Evolutionary conservation across 495 filamentous ascomycete genomes (phyloP).

Genomic region (Xylaria curta): DNA sequence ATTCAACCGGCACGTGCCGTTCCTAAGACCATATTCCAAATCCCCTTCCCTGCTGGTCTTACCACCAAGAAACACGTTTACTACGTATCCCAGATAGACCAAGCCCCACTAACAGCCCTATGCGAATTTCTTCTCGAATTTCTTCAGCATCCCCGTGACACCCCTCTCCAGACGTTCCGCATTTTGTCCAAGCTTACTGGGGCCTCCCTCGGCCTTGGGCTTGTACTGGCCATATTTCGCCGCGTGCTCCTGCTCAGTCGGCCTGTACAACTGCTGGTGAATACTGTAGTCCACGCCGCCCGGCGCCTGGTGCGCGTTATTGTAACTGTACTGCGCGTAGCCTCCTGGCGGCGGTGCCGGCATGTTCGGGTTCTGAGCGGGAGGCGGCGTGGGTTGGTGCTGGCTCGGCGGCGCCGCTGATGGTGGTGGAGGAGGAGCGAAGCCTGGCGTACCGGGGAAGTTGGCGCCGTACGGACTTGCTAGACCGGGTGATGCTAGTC

Average conservation of each 20-base stretch:
- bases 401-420: constrained; percentile 34
- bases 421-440: constrained; percentile 39
- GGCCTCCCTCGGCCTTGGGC: constrained; percentile 55
- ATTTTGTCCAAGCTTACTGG: constrained; percentile 69
- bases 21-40: not conserved
- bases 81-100: not conserved
- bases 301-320: constrained; percentile 33
- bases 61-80: not conserved
- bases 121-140: constrained; percentile 80
- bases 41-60: not conserved
- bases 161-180: constrained; percentile 77
- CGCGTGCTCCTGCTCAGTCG: constrained; percentile 67
- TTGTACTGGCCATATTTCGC: constrained; percentile 48
- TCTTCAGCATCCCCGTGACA: constrained; percentile 83
- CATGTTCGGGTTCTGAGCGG: constrained; percentile 35
- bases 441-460: constrained; percentile 48
- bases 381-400: constrained; percentile 36
- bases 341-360: constrained; percentile 50
- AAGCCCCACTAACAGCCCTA: not conserved
- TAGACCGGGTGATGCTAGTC: constrained; percentile 38
- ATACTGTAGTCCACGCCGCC: constrained; percentile 64
- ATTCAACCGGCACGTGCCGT: not conserved
- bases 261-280: constrained; percentile 79
- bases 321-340: constrained; percentile 66
- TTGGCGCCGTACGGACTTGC: constrained; percentile 47